Evolutionary conservation across 2,329 filamentous ascomycete genomes (phyloP).

Genomic region (Teratosphaeria gauchensis): DNA sequence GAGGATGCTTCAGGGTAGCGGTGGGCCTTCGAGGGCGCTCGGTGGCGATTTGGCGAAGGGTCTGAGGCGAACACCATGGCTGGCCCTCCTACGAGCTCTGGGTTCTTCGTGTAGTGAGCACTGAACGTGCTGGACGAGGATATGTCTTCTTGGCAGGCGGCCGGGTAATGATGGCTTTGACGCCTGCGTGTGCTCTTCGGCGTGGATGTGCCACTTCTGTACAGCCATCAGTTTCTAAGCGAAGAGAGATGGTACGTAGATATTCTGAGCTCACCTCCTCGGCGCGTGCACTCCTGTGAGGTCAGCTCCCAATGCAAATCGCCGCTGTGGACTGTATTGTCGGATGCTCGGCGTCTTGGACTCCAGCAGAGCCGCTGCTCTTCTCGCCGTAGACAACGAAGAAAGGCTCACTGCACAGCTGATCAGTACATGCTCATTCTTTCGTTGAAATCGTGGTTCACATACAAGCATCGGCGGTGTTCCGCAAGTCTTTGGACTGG

Average conservation of each 20-base stretch:
- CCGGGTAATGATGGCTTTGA: background rate
- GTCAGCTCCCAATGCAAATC: no score
- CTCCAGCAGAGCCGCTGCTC: background rate
- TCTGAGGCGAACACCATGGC: no score
- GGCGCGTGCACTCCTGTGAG: no score
- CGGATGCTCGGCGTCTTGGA: background rate
- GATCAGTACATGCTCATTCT: background rate
- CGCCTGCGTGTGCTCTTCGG: background rate
- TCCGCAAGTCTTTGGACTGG: background rate
- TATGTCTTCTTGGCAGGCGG: no score
- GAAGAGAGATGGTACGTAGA: no score
- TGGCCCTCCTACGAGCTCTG: no score
- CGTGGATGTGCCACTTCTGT: background rate
- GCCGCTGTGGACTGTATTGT: no score
- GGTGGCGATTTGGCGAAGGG: no score
- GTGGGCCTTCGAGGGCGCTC: no score
- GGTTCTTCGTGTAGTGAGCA: background rate
- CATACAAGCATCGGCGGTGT: background rate
- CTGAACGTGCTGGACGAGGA: background rate
- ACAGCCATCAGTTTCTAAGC: background rate
- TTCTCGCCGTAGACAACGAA: background rate
- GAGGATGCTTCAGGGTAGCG: background rate
- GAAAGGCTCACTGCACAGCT: background rate
- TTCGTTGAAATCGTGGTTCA: background rate
- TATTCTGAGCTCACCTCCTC: no score